Conservation (phyloP, 139 green algal species). For the Medakamo hakoo region DNA sequence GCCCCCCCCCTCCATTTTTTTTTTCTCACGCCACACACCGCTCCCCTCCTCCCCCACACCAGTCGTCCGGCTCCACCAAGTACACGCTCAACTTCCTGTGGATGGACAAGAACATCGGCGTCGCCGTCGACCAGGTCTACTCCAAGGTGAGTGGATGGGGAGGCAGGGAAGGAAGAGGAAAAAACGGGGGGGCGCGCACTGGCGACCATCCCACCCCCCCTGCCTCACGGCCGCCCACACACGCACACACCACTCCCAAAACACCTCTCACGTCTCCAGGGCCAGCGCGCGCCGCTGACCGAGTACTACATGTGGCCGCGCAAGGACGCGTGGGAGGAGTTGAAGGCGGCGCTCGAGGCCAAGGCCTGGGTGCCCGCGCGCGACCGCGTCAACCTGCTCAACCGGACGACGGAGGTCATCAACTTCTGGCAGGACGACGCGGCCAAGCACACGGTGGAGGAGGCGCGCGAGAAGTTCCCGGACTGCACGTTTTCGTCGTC, state of each 20-base stretch:
- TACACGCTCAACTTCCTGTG: conserved; percentile 74
- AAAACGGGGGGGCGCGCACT: too few species aligned
- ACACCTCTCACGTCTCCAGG: conserved; percentile 22
- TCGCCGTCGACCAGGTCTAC: conserved; percentile 74
- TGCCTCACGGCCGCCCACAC: too few species aligned
- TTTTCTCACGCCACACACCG: neutral
- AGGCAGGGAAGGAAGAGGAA: too few species aligned
- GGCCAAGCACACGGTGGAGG: conserved; percentile 38
- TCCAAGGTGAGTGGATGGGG: too few species aligned
- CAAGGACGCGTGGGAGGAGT: conserved; percentile 83
- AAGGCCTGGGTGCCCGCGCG: conserved; percentile 58
- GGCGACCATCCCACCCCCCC: too few species aligned
- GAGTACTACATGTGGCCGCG: conserved; percentile 86
- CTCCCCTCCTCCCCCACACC: conserved; percentile 17
- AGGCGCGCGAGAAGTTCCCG: conserved; percentile 49
- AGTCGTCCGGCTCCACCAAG: neutral
- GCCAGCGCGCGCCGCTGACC: conserved; percentile 55
- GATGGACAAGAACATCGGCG: conserved; percentile 70
- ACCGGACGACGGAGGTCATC: conserved; percentile 65
- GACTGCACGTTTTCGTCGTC: conserved; percentile 42
- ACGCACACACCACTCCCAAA: neutral
- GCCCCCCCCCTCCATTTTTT: neutral
- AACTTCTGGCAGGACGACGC: conserved; percentile 80
- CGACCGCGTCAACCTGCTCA: conserved; percentile 62
- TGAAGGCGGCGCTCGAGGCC: conserved; percentile 54